Evolutionary conservation across 345 rosid genomes (phyloP).

Genomic region (Kandelia obovata): DNA sequence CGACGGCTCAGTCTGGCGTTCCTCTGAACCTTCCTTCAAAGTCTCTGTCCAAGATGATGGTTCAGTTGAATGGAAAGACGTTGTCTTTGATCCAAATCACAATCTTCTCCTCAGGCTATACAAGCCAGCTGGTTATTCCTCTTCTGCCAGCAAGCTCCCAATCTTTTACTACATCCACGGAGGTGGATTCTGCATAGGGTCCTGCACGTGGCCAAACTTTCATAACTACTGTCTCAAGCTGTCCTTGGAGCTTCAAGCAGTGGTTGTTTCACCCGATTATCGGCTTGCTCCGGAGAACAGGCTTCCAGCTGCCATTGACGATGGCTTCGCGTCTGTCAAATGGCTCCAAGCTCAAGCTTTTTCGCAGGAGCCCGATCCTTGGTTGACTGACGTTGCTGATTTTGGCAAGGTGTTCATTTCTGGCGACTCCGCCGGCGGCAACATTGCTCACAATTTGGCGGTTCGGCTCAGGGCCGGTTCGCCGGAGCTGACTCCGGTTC

Average conservation of each 20-base stretch:
- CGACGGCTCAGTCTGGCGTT: conserved; percentile 57
- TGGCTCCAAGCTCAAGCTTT: conserved; percentile 52
- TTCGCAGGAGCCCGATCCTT: conserved; percentile 29
- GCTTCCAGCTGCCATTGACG: conserved; percentile 55
- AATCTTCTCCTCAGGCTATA: conserved; percentile 49
- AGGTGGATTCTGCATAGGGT: conserved; percentile 62
- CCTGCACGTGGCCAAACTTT: conserved; percentile 54
- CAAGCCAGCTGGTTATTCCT: conserved; percentile 30
- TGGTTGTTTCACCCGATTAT: conserved; percentile 48
- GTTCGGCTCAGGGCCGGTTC: conserved; percentile 41
- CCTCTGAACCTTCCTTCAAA: conserved; percentile 46
- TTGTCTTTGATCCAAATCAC: conserved; percentile 30
- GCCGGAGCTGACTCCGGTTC: conserved; percentile 43
- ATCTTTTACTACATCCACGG: conserved; percentile 55
- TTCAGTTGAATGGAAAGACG: conserved; percentile 54
- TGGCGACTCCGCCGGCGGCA: conserved; percentile 62
- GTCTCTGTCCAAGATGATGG: conserved; percentile 52
- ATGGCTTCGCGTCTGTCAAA: conserved; percentile 42
- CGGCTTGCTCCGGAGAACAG: conserved; percentile 58
- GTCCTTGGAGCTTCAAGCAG: conserved; percentile 40
- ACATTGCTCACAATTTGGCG: conserved; percentile 53
- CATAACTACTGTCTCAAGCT: conserved; percentile 55
- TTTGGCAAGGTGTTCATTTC: conserved; percentile 46
- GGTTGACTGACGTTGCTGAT: conserved; percentile 48
- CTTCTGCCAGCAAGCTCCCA: conserved; percentile 17